A percentile compares a stretch with the other conserved stretches of the same genome.
Conservation (phyloP, 345 rosid genomes). For the Citrus sinensis region DVS_A1.0 CM039164.1:4050501-4051000, state of each 20-base stretch:
- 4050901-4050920: neutral
- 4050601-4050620: neutral
- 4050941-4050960: constrained; percentile 83
- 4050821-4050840: neutral
- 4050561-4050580: neutral
- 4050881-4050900: neutral
- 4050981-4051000: constrained; percentile 70
- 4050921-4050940: constrained; percentile 2
- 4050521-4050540: neutral
- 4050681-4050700: neutral
- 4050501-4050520: neutral
- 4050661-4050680: neutral
- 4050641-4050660: neutral
- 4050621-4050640: neutral
- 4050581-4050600: neutral
- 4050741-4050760: neutral
- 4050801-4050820: no score
- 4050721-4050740: neutral
- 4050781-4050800: neutral
- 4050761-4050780: neutral
- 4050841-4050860: neutral
- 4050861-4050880: neutral
- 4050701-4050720: neutral
- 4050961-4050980: constrained; percentile 57
- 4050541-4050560: neutral